These are phyloP conservation scores for Symbiotaphrina buchneri DNA, from an alignment of 495 filamentous ascomycete species.

Conservation along the genomic window DNA sequence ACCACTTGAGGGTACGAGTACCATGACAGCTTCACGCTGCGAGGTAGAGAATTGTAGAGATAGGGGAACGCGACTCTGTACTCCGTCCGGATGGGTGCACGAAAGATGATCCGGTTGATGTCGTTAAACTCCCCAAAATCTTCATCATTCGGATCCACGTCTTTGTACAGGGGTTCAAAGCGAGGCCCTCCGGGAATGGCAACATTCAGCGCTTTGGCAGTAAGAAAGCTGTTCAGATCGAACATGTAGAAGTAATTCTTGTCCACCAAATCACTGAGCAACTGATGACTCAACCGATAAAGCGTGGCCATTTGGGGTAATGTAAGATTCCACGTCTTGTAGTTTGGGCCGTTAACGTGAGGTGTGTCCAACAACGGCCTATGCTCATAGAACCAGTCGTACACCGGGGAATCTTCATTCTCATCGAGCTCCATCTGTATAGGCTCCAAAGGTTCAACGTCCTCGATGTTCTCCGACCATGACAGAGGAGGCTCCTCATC, in stretches of 20 bases:
- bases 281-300: constrained; percentile 74
- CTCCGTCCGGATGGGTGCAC: constrained; percentile 85
- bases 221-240: constrained; percentile 83
- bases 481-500: constrained; percentile 95
- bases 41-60: constrained; percentile 87
- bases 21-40: constrained; percentile 84
- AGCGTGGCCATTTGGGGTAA: constrained; percentile 92
- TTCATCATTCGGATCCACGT: constrained; percentile 96
- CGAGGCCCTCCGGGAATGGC: constrained; percentile 91
- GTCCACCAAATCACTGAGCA: constrained; percentile 83
- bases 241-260: constrained; percentile 98
- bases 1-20: constrained; percentile 87
- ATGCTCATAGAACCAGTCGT: constrained; percentile 97
- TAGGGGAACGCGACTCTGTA: constrained; percentile 87
- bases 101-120: constrained; percentile 98
- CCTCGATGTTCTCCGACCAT: constrained; percentile 97
- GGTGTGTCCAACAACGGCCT: constrained; percentile 75
- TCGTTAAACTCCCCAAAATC: constrained; percentile 99
- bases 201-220: constrained; percentile 92
- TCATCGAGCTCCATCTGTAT: constrained; percentile 99
- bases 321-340: constrained; percentile 86
- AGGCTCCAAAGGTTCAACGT: constrained; percentile 91
- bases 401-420: constrained; percentile 74
- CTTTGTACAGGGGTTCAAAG: constrained; percentile 97
- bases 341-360: constrained; percentile 92